Evolutionary conservation across 1,139 yeast species (phyloP).

Genomic region (Arxiozyma heterogenica): DNA sequence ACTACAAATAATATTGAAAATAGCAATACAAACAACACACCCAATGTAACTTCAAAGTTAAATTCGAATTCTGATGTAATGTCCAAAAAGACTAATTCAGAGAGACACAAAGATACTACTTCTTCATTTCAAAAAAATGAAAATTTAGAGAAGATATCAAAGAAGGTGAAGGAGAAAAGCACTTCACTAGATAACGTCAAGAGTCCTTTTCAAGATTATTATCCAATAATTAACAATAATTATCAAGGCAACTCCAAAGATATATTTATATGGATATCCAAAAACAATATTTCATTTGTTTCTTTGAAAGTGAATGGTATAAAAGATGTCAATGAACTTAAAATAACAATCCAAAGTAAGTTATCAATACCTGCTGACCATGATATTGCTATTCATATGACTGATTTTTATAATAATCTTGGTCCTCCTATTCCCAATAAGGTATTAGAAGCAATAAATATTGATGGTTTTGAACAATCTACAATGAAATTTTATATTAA

Average conservation of each 20-base stretch:
- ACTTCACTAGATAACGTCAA: neutral
- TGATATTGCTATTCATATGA: conserved; percentile 51
- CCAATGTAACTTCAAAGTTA: neutral
- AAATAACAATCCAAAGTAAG: conserved; percentile 33
- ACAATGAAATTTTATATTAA: conserved; percentile 39
- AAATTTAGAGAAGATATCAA: neutral
- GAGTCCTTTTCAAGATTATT: conserved; percentile 30
- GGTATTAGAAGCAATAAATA: conserved; percentile 39
- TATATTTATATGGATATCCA: conserved; percentile 44
- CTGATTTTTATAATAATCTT: conserved; percentile 57
- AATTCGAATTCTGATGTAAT: neutral
- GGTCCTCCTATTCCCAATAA: conserved; percentile 53
- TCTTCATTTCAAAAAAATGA: neutral
- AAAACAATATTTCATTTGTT: conserved; percentile 46
- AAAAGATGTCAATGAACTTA: conserved; percentile 31
- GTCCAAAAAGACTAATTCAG: neutral
- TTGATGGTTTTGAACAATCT: conserved; percentile 31
- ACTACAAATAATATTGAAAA: conserved; percentile 3
- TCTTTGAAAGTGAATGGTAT: conserved; percentile 39
- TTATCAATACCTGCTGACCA: conserved; percentile 35
- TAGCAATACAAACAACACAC: neutral
- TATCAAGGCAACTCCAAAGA: conserved; percentile 13
- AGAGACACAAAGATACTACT: neutral
- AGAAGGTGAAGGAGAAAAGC: neutral
- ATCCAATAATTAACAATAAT: conserved; percentile 28